Conservation (phyloP, 148 eudicot species). For the Vaccinium corymbosum region DNA sequence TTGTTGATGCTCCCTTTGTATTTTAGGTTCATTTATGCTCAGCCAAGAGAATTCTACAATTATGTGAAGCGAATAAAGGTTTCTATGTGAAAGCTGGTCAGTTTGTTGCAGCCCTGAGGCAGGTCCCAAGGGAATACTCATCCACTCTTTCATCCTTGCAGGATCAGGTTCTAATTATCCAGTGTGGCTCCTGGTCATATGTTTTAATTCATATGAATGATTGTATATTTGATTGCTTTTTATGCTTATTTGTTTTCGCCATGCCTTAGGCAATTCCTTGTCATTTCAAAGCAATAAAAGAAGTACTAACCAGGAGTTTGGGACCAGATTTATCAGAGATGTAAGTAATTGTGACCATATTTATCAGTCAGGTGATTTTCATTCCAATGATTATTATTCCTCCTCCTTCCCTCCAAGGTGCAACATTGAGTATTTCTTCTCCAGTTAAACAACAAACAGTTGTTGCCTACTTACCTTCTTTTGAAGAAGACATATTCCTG, state of each 20-base stretch:
- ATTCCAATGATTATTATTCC: not conserved
- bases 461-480: not conserved
- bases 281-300: constrained; percentile 57
- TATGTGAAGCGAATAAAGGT: constrained; percentile 81
- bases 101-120: constrained; percentile 84
- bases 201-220: not conserved
- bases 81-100: constrained; percentile 97
- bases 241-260: constrained; percentile 26
- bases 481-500: not conserved
- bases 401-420: not conserved
- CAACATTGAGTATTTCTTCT: not conserved
- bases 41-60: constrained; percentile 57
- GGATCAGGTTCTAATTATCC: constrained; percentile 59
- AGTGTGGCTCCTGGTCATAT: not conserved
- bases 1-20: not conserved
- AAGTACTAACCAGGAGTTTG: constrained; percentile 59
- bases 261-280: constrained; percentile 73
- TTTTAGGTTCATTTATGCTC: constrained; percentile 82
- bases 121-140: constrained; percentile 79
- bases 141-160: constrained; percentile 74
- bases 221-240: constrained; percentile 10
- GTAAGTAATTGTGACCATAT: constrained; percentile 44
- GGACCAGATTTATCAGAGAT: constrained; percentile 56
- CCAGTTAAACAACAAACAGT: not conserved
- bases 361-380: not conserved